phyloP scores from a whole-genome alignment of 2,329 filamentous ascomycete genomes.

The Fusarium chuoi region DNA sequence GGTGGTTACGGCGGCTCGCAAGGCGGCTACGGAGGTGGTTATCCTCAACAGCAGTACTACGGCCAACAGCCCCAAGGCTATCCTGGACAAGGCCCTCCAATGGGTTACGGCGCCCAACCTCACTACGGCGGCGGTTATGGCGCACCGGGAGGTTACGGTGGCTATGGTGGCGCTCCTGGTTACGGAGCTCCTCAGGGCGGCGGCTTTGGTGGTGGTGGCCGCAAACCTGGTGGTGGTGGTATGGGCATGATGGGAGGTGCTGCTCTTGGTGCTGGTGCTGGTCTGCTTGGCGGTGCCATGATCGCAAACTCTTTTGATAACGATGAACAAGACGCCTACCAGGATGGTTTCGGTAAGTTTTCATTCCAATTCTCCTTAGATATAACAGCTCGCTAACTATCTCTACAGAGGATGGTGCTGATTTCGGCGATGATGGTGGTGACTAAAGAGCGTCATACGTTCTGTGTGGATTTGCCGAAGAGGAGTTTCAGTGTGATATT shows the following conservation, averaged over 20 bases:
- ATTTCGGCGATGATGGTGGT: slow-evolving; percentile 43
- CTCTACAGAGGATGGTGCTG: slow-evolving; percentile 47
- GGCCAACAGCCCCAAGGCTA: slow-evolving; percentile 41
- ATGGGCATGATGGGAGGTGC: slow-evolving; percentile 79
- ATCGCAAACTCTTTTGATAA: slow-evolving; percentile 75
- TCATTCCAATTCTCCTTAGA: not conserved
- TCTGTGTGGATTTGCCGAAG: not conserved
- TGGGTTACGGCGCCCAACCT: slow-evolving; percentile 43
- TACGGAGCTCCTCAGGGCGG: slow-evolving; percentile 44
- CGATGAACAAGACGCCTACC: slow-evolving; percentile 66
- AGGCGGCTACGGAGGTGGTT: slow-evolving; percentile 41
- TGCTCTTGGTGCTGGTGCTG: slow-evolving; percentile 82
- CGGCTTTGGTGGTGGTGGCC: slow-evolving; percentile 44
- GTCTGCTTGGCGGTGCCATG: slow-evolving; percentile 80
- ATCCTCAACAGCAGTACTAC: slow-evolving; percentile 44
- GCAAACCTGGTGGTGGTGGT: slow-evolving; percentile 55
- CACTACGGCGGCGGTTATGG: slow-evolving; percentile 40
- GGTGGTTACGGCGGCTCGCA: slow-evolving; percentile 30
- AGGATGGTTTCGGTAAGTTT: slow-evolving; percentile 55
- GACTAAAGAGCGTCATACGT: slow-evolving; percentile 14
- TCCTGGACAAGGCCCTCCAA: slow-evolving; percentile 41
- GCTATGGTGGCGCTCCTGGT: slow-evolving; percentile 47
- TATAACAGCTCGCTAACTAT: slow-evolving; percentile 24
- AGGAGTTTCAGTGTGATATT: not conserved
- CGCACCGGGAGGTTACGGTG: slow-evolving; percentile 33